These are phyloP conservation scores for Eimeria tenella DNA, from an alignment of 169 alveolate species.

Conservation along the genomic window DNA sequence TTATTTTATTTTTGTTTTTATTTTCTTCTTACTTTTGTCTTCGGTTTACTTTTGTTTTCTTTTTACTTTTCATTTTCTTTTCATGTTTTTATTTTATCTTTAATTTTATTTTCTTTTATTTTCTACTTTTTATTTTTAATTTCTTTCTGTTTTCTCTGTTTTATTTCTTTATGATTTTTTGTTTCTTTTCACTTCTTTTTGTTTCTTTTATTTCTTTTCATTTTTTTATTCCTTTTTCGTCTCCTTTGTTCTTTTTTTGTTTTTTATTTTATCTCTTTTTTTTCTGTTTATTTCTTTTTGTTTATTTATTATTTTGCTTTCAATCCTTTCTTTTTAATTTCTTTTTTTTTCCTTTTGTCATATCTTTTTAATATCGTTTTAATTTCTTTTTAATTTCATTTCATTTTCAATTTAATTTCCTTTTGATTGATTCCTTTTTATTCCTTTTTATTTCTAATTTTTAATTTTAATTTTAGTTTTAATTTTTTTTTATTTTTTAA, in stretches of 20 bases:
- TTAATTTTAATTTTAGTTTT: not conserved
- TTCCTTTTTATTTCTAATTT: not conserved
- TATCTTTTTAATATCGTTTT: not conserved
- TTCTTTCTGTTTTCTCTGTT: not conserved
- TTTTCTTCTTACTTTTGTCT: not conserved
- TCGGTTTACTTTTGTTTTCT: not conserved
- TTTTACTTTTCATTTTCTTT: not conserved
- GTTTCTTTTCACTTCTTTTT: no score
- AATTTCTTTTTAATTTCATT: not conserved
- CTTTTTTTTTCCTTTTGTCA: not conserved
- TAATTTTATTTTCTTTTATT: not conserved
- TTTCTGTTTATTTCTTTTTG: not conserved
- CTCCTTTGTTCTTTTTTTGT: not conserved
- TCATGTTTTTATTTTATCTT: no score
- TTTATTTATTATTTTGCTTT: not conserved
- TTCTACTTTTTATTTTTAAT: not conserved
- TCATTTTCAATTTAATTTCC: not conserved
- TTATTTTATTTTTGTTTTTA: not conserved
- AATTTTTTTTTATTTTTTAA: not conserved
- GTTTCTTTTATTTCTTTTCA: not conserved
- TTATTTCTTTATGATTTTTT: no score
- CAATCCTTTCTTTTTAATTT: not conserved
- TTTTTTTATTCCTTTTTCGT: not conserved
- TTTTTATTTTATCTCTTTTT: not conserved
- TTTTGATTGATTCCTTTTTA: not conserved